Base-by-base conservation (phyloP, 2,329 filamentous ascomycete species). In the Fusarium tjaetaba region DNA sequence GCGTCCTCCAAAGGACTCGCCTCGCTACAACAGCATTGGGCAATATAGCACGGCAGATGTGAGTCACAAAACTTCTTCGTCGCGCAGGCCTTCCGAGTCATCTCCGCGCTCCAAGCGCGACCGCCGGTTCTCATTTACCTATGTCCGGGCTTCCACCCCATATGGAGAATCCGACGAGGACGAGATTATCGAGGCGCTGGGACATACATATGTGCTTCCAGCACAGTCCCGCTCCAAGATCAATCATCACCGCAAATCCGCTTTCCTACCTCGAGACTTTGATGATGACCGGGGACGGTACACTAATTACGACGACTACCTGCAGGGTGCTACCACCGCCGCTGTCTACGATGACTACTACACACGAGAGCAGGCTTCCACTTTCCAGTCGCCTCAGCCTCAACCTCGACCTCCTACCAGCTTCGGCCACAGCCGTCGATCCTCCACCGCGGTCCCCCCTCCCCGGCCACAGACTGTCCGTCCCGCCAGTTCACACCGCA, bases 101-200 rank as follows among this genome's bases (percentile, higher is more conserved):
- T 80, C 75, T 75, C 78, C 79, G 73, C 74, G 76, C 70, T 71
- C 80, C 79, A 84, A 82, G 84, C 86, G 84, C 82, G 86, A 89
- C 81, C 87, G 88, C 78, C 87, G 87, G 80, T 84, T 82, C 83
- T 89, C 88, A 74, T 88, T 86, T 83, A 86, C 87, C 83, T 87
- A 88, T 84, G 86, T 87, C 84, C 88, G 87, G 85, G 81, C 87
- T 85, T 86, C 88, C 80, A 86, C 86, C 76, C 84, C 84, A 71
- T 85, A 87, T 86, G 88, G 88, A 85, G 88, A 90, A 83, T 90
- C 88, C 84, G 88, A 90, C 86, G 88, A 90, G 86, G 88, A 90
- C 85, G 88, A 90, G 83, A 81, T 86, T 71, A 83, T 89, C 82
- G 86, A 89, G 82, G 82, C 87, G 79, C 79, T 87, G 80, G 87